A percentile compares a stretch with the other conserved stretches of the same genome.
Evolutionary conservation across 2,329 filamentous ascomycete genomes (phyloP).

Genomic region (Dothideomycetes sp.): DNA sequence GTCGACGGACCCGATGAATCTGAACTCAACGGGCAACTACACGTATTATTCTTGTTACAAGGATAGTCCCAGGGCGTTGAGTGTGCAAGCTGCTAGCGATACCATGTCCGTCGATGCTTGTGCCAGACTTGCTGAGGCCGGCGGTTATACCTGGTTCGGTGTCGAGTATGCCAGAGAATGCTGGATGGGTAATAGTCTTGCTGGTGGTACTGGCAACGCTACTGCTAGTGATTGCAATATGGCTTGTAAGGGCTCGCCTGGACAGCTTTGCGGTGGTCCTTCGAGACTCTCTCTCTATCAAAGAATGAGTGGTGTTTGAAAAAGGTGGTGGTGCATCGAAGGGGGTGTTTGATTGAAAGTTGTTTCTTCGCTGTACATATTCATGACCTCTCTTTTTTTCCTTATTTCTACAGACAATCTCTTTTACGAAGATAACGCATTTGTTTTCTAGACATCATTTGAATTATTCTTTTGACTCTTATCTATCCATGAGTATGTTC

Average conservation of each 20-base stretch:
- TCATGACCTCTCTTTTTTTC: too few species aligned
- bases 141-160: constrained; percentile 29
- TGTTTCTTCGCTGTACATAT: too few species aligned
- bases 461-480: too few species aligned
- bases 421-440: too few species aligned
- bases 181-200: constrained; percentile 17
- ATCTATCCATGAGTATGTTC: too few species aligned
- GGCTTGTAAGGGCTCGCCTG: constrained; percentile 19
- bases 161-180: constrained; percentile 32
- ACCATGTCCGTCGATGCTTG: constrained; percentile 34
- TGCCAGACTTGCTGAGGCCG: constrained; percentile 22
- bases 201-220: background rate
- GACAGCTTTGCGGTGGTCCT: constrained; percentile 22
- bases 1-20: background rate
- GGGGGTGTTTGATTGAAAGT: too few species aligned
- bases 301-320: constrained; percentile 6
- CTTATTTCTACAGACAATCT: too few species aligned
- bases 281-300: constrained; percentile 20
- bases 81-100: constrained; percentile 12
- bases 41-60: background rate
- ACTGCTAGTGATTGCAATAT: constrained; percentile 19
- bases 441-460: too few species aligned
- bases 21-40: background rate
- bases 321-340: too few species aligned
- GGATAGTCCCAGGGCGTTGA: background rate